Conservation (phyloP, 352 stramenopile species). For the Phytophthora ramorum region DNA sequence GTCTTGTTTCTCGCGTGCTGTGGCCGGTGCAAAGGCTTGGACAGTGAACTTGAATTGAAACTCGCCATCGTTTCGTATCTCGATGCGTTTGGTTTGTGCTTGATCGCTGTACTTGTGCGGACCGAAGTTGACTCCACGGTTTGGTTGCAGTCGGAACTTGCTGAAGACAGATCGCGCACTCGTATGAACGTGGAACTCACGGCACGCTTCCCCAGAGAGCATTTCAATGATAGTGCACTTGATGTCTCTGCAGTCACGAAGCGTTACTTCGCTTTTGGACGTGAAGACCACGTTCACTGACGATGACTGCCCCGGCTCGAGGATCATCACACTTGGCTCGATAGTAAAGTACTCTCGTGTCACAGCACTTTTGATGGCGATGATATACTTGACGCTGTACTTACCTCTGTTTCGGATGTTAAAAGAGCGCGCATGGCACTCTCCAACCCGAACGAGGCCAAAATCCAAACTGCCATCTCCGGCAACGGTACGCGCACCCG, state of each 20-base stretch:
- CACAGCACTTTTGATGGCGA: slow-evolving; percentile 61
- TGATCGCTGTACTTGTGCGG: slow-evolving; percentile 90
- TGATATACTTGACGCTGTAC: slow-evolving; percentile 92
- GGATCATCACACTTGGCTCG: slow-evolving; percentile 74
- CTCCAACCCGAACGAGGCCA: slow-evolving; percentile 92
- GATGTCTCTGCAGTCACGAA: slow-evolving; percentile 94
- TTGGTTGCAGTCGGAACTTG: slow-evolving; percentile 88
- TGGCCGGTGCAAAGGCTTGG: slow-evolving; percentile 6
- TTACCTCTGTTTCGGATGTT: slow-evolving; percentile 93
- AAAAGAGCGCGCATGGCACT: slow-evolving; percentile 83
- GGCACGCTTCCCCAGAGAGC: slow-evolving; percentile 88
- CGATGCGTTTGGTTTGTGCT: slow-evolving; percentile 75
- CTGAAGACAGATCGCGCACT: slow-evolving; percentile 85
- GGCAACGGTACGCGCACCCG: neutral
- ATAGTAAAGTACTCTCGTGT: slow-evolving; percentile 84
- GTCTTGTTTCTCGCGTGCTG: slow-evolving; percentile 6
- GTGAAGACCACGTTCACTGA: slow-evolving; percentile 87
- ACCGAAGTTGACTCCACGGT: slow-evolving; percentile 93
- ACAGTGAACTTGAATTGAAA: slow-evolving; percentile 94
- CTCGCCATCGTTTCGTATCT: slow-evolving; percentile 94
- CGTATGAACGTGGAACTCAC: slow-evolving; percentile 89
- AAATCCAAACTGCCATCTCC: slow-evolving; percentile 91
- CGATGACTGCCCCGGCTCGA: slow-evolving; percentile 74
- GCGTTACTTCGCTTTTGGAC: slow-evolving; percentile 74
- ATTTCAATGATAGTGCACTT: slow-evolving; percentile 94